These are phyloP conservation scores for Pyrrhoderma noxium DNA, from an alignment of 1,284 basidiomycete genomes.

Conservation along the genomic window DNA sequence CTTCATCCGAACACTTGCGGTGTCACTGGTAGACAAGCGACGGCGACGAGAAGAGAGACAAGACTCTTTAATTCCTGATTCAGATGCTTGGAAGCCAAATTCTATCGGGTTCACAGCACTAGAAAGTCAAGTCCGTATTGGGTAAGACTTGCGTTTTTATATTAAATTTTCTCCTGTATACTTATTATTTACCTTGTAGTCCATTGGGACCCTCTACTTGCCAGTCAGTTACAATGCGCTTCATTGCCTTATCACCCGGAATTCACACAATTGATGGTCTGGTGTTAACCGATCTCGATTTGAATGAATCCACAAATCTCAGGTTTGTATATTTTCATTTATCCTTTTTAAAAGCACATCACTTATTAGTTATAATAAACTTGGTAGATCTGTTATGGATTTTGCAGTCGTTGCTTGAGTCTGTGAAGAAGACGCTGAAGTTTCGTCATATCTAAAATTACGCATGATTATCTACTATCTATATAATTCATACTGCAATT, in stretches of 20 bases:
- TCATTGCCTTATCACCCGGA: constrained; percentile 73
- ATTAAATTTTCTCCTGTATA: background rate
- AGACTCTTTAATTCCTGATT: constrained; percentile 15
- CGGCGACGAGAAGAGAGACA: constrained; percentile 35
- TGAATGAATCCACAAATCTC: constrained; percentile 65
- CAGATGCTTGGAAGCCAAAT: constrained; percentile 26
- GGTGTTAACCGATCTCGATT: constrained; percentile 67
- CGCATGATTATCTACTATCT: no score
- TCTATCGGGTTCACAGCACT: constrained; percentile 65
- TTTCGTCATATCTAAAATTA: constrained; percentile 46
- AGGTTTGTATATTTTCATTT: constrained; percentile 36
- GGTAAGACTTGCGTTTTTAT: constrained; percentile 40
- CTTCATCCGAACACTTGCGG: constrained; percentile 70
- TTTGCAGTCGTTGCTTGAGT: constrained; percentile 12
- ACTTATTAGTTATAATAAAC: background rate
- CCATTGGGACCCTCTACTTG: constrained; percentile 75
- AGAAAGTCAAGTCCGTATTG: constrained; percentile 76
- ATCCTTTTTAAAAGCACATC: background rate
- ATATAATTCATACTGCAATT: no score
- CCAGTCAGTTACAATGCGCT: constrained; percentile 82
- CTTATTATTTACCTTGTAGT: constrained; percentile 31
- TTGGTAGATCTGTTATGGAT: constrained; percentile 16
- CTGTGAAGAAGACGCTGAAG: no score
- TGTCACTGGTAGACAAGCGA: constrained; percentile 56
- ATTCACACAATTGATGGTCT: constrained; percentile 72